Evolutionary conservation across 345 rosid genomes (phyloP), one percentile per base, ranked within the genome.

Genomic region (Linum trigynum): DNA sequence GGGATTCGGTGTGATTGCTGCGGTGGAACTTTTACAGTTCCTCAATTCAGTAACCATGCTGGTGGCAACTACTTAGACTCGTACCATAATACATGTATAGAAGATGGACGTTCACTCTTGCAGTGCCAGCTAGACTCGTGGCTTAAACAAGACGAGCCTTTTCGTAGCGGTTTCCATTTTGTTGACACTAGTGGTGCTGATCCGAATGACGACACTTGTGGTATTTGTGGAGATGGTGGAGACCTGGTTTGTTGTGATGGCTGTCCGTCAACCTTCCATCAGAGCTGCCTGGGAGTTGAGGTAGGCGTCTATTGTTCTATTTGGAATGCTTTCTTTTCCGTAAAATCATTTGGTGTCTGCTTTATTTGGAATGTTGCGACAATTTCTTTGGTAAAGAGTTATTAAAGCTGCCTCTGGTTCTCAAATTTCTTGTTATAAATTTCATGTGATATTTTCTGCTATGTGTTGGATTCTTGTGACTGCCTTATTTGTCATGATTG

Each of bases 261-360:
- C 72, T 92, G 98, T 79, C 97, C 98, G 59, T 90, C 98, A 65
- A 90, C 98, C 7, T 92, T 92, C 77, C 98, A 92, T 76, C 87
- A 85, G 71, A 80, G 80, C 81, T 92, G 98, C 83, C 65, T 92
- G 66, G 87, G 79, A 67, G 84, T 92, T 65, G 73, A 83, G 68
- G 98, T 88, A 86, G 55, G 87, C 64, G 45, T 60, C 37, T 59
- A 6, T 51, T 39, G n/a, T 59, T 38, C 38, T 35, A 45, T 62
- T 57, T 10, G 38, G 69, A 56, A 61, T 16, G 39, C 56, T 48
- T 15, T 15, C 14, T 48, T 48, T 48, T 48, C 53, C 14, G 9
- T 7, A 9, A 9, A 48, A 4, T 6, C 3, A 9, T 48, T 48
- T 48, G 7, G 12, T 9, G 14, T 48, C 53, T 9, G 12, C 14